Evolutionary conservation across 345 rosid genomes (phyloP).

Genomic region (Hibiscus syriacus): DNA sequence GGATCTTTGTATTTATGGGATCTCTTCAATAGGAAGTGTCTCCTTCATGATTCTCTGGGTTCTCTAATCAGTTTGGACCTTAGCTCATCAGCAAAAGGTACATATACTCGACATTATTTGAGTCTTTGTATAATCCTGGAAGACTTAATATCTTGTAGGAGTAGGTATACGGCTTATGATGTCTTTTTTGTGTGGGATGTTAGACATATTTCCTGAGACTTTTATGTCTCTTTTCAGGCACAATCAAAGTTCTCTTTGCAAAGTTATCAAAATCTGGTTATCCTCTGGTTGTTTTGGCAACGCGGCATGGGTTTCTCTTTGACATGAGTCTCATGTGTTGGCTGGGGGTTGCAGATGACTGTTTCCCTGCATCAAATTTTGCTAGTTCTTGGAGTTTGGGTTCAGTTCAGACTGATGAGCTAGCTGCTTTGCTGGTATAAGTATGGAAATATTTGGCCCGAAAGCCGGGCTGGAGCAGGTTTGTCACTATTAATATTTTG

Average conservation of each 20-base stretch:
- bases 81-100: slow-evolving; percentile 49
- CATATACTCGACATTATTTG: slow-evolving; percentile 8
- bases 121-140: not conserved
- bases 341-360: slow-evolving; percentile 97
- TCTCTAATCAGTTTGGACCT: slow-evolving; percentile 56
- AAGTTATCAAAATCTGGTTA: slow-evolving; percentile 80
- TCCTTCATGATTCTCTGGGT: slow-evolving; percentile 73
- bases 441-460: slow-evolving; percentile 91
- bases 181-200: not conserved
- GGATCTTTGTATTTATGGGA: slow-evolving; percentile 89
- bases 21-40: slow-evolving; percentile 62
- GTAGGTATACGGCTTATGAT: not conserved
- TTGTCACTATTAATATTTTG: slow-evolving; percentile 11
- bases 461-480: slow-evolving; percentile 99
- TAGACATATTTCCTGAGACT: slow-evolving; percentile 7
- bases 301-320: slow-evolving; percentile 89
- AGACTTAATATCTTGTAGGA: not conserved
- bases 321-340: slow-evolving; percentile 89
- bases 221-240: slow-evolving; percentile 38
- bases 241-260: slow-evolving; percentile 82
- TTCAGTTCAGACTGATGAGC: slow-evolving; percentile 78
- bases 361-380: slow-evolving; percentile 97
- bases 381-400: slow-evolving; percentile 92
- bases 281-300: slow-evolving; percentile 91
- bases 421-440: slow-evolving; percentile 89